Evolutionary conservation across 495 filamentous ascomycete genomes (phyloP), one percentile per base, ranked within the genome.

Genomic region (Xylona heveae): DNA sequence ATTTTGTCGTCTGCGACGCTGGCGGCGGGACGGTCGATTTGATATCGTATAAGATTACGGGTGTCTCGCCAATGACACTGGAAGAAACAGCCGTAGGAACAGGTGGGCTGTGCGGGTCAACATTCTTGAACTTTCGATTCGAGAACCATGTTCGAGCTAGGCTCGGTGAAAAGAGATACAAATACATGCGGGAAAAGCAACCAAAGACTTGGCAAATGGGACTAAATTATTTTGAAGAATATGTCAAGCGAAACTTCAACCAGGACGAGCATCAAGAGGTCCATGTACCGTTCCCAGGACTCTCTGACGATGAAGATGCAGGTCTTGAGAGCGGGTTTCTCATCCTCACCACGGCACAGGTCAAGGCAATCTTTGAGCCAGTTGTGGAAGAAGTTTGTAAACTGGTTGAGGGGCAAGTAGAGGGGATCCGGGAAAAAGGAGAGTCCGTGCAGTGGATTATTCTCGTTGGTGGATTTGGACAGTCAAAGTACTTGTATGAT

Each of bases 11-110:
- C 2, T 77, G 74, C 41, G 78, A 83, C 46, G 75, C 72, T 0
- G 74, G 76, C 20, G 78, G 77, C n/a, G 78, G 75, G 1, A 82
- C 77, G 0, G 74, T 81, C 0, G 67, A 71, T 43, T 51, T 80
- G 17, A 80, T 82, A 25, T 50, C 58, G 0, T 61, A 59, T 34
- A 47, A 40, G 0, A 53, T 62, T 19, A 31, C 46, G 5, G 36
- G 44, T 18, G 33, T 44, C 9, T 31, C 12, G 12, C 41, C 43
- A 1, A 27, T 50, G 15, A 30, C 28, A 3, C 43, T 39, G 1
- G 41, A 51, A 27, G 53, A 55, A 30, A 49, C 45, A 12, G 47
- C 49, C 10, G 44, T 64, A 49, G 45, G 61, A 41, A 46, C 61
- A 55, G 36, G 64, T 64, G 27, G 75, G 55, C 39, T 58, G 1